Evolutionary conservation across 352 stramenopile genomes (phyloP), one percentile per base, ranked within the genome.

Genomic region (Phytophthora brassicae): DNA sequence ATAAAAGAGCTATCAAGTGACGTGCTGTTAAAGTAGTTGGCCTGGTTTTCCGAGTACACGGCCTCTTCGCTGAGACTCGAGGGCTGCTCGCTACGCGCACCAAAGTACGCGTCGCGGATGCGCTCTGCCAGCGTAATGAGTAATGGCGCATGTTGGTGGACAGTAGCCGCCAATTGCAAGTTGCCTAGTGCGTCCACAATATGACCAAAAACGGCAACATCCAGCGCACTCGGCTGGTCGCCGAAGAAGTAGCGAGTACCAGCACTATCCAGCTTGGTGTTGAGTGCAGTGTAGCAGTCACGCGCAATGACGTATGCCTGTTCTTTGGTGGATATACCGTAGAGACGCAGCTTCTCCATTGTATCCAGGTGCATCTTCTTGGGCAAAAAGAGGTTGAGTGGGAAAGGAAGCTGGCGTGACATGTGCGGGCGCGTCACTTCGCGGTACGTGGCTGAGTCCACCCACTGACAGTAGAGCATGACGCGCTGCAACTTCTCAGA

Each of bases 301-400:
- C 86, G 84, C 14, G 86, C 86, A 19, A 91, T 74, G 17, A 95
- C 75, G 62, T 91, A 95, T 13, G 82, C 84, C 52, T 90, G 79
- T 29, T 95, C 86, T 50, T 93, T 90, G 11, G 83, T 84, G 19
- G 60, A 62, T 39, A 93, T 77, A 6, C 84, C 84, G 47, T 74
- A 76, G 31, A 70, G 22, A 19, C 79, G 73, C 47, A 92, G 71
- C 42, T 72, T 71, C 28, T 78, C 72, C 69, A 84, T 92, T 6
- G 67, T 81, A 39, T 89, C 75, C 29, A 89, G 42, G 57, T 93
- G 86, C 60, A 95, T 89, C 63, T 92, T 90, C 72, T 94, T 95
- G 6, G 86, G 86, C 36, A 95, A 29, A 20, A 92, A 79, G 46
- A 89, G 83, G 66, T 84, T 94, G 16, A 95, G 54, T 23, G 86